Base-by-base conservation (phyloP, 352 stramenopile species). In the Phytophthora vignae region DNA sequence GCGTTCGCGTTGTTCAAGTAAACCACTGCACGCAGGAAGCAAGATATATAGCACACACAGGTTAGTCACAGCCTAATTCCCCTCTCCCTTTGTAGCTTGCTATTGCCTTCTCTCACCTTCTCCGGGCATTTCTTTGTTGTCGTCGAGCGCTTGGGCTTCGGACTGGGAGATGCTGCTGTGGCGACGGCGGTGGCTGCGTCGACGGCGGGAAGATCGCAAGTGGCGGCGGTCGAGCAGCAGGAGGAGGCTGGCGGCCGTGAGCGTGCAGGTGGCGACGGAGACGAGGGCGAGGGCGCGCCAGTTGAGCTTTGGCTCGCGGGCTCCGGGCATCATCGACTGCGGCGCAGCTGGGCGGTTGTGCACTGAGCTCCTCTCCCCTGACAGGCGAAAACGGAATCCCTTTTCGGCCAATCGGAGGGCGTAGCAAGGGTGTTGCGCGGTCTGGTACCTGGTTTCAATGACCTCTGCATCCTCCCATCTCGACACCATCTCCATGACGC, bases 1-100 rank as follows among this genome's bases (percentile, higher is more conserved):
- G 78, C 81, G 55, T 87, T 78, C 6, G 89, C 31, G 59, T 96
- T 96, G 77, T 96, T 96, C 25, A 96, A 56, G 67, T 96, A 96
- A 22, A 84, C 69, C 17, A 93, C 87, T 94, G 58, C 14, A 48
- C 21, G n/a, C 15, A 44, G 4, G 22, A 33, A 58, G 55, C 29
- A 71, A 11, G 22, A 25, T 25, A 25, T 25, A 25, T 25, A 25
- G 22, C 36, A 8, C 65, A 4, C 49, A 22, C 29, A 10, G 36
- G 49, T 66, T 12, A 48, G 49, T 60, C 17, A 60, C 29, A 5
- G 7, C 8, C 21, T 14, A 46, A 31, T 29, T n/a, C n/a, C 19
- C 14, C 36, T 36, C 33, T 44, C 27, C 11, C 38, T 42, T 11
- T 38, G 4, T 19, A 31, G 1, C 14, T 11, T 19, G 14, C 40